A percentile compares a stretch with the other conserved stretches of the same genome.
phyloP scores from a whole-genome alignment of 2,329 filamentous ascomycete genomes.

The Scleromitrula shiraiana region DNA sequence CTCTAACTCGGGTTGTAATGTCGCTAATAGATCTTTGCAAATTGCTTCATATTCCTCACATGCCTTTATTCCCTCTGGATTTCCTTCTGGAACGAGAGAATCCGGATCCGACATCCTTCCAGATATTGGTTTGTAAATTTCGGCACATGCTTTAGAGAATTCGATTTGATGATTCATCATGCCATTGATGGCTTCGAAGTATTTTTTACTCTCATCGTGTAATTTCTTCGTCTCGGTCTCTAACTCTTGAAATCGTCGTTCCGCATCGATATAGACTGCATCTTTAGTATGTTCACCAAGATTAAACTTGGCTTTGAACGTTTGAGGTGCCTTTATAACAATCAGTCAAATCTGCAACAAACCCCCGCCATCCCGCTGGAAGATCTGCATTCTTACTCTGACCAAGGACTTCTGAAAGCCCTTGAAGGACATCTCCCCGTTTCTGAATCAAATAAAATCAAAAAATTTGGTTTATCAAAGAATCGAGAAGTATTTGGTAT shows the following conservation, averaged over 20 bases:
- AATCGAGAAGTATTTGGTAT: too few relatives aligned
- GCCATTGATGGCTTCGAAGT: constrained; percentile 95
- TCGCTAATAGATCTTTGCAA: constrained; percentile 82
- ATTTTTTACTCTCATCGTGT: constrained; percentile 94
- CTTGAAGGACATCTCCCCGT: constrained; percentile 78
- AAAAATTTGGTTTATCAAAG: background rate
- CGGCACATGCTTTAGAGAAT: constrained; percentile 90
- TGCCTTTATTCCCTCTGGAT: constrained; percentile 84
- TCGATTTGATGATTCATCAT: constrained; percentile 98
- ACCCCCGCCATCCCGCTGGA: constrained; percentile 16
- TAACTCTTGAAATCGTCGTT: constrained; percentile 87
- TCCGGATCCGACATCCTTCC: constrained; percentile 91
- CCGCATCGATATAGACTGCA: constrained; percentile 87
- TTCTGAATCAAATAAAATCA: background rate
- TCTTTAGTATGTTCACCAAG: constrained; percentile 94
- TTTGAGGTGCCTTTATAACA: constrained; percentile 66
- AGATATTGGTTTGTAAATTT: constrained; percentile 97
- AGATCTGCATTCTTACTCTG: constrained; percentile 48
- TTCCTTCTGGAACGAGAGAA: constrained; percentile 72
- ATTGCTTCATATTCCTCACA: constrained; percentile 95
- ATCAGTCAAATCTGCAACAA: constrained; percentile 17
- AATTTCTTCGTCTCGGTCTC: constrained; percentile 94
- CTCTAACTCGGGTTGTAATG: constrained; percentile 83
- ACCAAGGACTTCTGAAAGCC: constrained; percentile 86
- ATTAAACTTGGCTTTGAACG: constrained; percentile 86